A percentile compares a stretch with the other conserved stretches of the same genome.
These are phyloP conservation scores for Staphylotrichum tortipilum DNA, from an alignment of 495 filamentous ascomycete species.

Conservation along the genomic window DNA sequence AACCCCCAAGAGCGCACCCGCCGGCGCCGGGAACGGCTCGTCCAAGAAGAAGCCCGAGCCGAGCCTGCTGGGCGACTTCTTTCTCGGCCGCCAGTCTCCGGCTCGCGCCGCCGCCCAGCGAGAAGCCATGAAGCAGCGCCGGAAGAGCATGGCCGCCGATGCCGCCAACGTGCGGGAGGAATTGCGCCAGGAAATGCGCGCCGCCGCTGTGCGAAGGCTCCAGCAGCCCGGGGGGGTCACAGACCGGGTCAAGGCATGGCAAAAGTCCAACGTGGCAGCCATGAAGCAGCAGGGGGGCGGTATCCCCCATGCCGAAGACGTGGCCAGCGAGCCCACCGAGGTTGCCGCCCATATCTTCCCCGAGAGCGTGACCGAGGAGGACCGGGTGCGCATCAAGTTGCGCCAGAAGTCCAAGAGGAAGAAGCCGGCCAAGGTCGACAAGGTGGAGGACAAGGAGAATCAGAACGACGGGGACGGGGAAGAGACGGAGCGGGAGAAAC, in stretches of 20 bases:
- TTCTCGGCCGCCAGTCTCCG: conserved; percentile 44
- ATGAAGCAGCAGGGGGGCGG: conserved; percentile 29
- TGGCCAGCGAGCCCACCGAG: conserved; percentile 37
- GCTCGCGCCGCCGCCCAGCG: conserved; percentile 35
- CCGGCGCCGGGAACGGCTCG: conserved; percentile 18
- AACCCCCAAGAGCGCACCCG: conserved; percentile 37
- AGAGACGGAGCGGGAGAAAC: conserved; percentile 24
- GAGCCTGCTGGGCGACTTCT: conserved; percentile 44
- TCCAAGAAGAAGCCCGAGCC: conserved; percentile 34
- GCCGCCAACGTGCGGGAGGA: conserved; percentile 30
- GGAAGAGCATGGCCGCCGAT: conserved; percentile 34
- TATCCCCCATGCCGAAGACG: conserved; percentile 29
- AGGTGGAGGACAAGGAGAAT: conserved; percentile 14
- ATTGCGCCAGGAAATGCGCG: conserved; percentile 42
- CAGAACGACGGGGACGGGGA: conserved; percentile 18
- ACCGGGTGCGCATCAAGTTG: conserved; percentile 39
- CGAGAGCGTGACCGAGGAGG: conserved; percentile 42
- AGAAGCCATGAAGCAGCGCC: conserved; percentile 29
- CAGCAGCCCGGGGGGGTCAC: conserved; percentile 48
- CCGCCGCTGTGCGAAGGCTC: conserved; percentile 36
- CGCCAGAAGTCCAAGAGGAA: conserved; percentile 31
- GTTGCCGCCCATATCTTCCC: conserved; percentile 35
- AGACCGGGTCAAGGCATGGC: conserved; percentile 67
- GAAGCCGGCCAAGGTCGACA: conserved; percentile 19
- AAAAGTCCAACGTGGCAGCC: conserved; percentile 56